Evolutionary conservation across 768 basidiomycete genomes (phyloP).

Genomic region (Auricularia cornea): DNA sequence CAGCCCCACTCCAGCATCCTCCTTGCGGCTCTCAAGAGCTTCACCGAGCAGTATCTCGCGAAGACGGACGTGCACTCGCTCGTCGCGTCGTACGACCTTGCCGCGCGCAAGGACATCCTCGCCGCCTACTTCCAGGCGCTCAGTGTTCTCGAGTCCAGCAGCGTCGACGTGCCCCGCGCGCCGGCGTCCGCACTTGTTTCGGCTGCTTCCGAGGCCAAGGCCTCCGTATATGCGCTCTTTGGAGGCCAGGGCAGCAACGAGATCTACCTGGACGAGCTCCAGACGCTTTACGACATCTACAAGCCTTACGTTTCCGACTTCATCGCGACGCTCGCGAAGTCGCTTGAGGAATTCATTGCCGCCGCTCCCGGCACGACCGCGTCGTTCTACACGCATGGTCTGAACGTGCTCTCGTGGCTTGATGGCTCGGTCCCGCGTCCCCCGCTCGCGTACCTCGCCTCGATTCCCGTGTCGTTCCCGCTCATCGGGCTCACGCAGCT

Average conservation of each 20-base stretch:
- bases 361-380: constrained; percentile 1
- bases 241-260: constrained; percentile 98
- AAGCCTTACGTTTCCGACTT: constrained; percentile 73
- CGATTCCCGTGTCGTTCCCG: constrained; percentile 88
- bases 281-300: constrained; percentile 86
- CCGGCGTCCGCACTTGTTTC: constrained; percentile 62
- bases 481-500: constrained; percentile 96
- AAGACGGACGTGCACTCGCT: constrained; percentile 76
- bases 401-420: constrained; percentile 82
- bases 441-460: constrained; percentile 77
- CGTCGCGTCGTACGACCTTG: constrained; percentile 62
- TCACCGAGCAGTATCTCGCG: constrained; percentile 66
- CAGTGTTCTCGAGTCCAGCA: constrained; percentile 53
- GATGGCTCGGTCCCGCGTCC: constrained; percentile 62
- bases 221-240: constrained; percentile 84
- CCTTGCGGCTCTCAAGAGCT: constrained; percentile 64
- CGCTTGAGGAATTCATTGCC: constrained; percentile 41
- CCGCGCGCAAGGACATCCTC: constrained; percentile 68
- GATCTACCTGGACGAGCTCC: constrained; percentile 94
- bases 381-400: constrained; percentile 64
- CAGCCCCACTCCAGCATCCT: constrained; percentile 58
- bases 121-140: constrained; percentile 73
- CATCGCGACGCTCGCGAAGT: constrained; percentile 49
- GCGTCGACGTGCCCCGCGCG: constrained; percentile 46
- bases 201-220: constrained; percentile 52